Percentiles rank a stretch among this genome's conserved stretches.
These are phyloP conservation scores for Leptodontidium sp. DNA, from an alignment of 2,329 filamentous ascomycete species.

Conservation along the genomic window DNA sequence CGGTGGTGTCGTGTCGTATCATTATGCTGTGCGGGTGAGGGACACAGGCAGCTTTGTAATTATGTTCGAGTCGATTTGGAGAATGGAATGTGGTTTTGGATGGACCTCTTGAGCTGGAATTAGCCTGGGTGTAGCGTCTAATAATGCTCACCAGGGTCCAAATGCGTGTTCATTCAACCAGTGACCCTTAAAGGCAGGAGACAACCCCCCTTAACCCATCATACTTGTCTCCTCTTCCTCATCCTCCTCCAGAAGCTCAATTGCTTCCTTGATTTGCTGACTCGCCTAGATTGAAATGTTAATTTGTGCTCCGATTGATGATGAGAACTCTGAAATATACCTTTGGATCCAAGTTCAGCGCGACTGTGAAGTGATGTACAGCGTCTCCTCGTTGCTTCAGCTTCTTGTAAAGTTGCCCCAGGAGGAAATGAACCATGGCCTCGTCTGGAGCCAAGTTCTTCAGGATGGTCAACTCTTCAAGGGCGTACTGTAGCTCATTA, in stretches of 20 bases:
- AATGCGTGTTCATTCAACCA: background rate
- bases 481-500: constrained; percentile 72
- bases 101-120: background rate
- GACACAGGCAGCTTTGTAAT: constrained; percentile 22
- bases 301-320: constrained; percentile 22
- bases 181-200: background rate
- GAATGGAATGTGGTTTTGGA: background rate
- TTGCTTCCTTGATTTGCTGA: constrained; percentile 94
- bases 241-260: constrained; percentile 86
- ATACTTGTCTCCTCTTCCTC: constrained; percentile 53
- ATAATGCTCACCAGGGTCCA: background rate
- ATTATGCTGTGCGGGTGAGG: constrained; percentile 28
- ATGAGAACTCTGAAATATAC: constrained; percentile 57
- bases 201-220: constrained; percentile 34
- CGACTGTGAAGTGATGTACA: constrained; percentile 94
- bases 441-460: constrained; percentile 94
- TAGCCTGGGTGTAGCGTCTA: background rate
- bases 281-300: constrained; percentile 69
- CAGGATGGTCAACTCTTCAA: constrained; percentile 84
- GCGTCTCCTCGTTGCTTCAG: constrained; percentile 78
- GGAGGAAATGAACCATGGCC: constrained; percentile 92
- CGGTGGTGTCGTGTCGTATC: constrained; percentile 31
- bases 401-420: constrained; percentile 83
- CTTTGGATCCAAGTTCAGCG: constrained; percentile 95
- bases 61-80: constrained; percentile 15